phyloP scores from a whole-genome alignment of 2,329 filamentous ascomycete species.

The Lojkania enalia region DNA sequence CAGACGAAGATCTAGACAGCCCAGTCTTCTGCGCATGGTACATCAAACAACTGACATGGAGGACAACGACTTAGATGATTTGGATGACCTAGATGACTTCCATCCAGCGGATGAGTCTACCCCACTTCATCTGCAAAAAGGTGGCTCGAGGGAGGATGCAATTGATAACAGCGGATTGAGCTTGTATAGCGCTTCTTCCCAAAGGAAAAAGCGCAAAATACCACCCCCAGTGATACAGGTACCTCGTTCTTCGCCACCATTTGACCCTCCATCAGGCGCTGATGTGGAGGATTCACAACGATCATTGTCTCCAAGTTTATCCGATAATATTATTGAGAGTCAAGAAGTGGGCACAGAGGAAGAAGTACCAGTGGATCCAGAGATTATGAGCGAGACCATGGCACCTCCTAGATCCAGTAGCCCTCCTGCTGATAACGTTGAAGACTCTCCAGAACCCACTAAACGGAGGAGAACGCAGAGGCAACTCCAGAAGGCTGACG shows the following conservation, averaged over 20 bases:
- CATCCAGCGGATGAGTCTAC: constrained; percentile 70
- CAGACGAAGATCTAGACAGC: constrained; percentile 53
- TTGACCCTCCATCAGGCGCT: constrained; percentile 30
- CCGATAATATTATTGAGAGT: constrained; percentile 36
- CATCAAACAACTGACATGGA: constrained; percentile 51
- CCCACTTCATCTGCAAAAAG: constrained; percentile 56
- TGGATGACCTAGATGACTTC: constrained; percentile 54
- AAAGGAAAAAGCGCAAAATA: constrained; percentile 46
- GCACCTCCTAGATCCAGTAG: constrained; percentile 52
- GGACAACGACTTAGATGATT: constrained; percentile 49
- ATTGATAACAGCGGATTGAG: constrained; percentile 33
- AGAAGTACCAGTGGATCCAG: constrained; percentile 27
- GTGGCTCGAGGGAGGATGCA: constrained; percentile 26
- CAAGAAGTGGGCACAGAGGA: constrained; percentile 27
- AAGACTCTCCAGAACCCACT: constrained; percentile 21
- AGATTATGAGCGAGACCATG: constrained; percentile 46
- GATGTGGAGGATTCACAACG: constrained; percentile 35
- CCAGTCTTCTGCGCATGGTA: constrained; percentile 54
- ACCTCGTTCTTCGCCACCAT: constrained; percentile 44
- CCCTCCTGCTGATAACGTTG: constrained; percentile 21
- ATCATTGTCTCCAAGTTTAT: constrained; percentile 40
- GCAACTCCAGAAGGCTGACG: constrained; percentile 17
- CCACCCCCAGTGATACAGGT: constrained; percentile 42
- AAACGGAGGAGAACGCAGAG: constrained; percentile 23
- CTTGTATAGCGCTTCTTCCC: constrained; percentile 37